These are phyloP conservation scores for Triglochin maritima DNA, from an alignment of 106 monocot species.

Conservation along the genomic window DNA sequence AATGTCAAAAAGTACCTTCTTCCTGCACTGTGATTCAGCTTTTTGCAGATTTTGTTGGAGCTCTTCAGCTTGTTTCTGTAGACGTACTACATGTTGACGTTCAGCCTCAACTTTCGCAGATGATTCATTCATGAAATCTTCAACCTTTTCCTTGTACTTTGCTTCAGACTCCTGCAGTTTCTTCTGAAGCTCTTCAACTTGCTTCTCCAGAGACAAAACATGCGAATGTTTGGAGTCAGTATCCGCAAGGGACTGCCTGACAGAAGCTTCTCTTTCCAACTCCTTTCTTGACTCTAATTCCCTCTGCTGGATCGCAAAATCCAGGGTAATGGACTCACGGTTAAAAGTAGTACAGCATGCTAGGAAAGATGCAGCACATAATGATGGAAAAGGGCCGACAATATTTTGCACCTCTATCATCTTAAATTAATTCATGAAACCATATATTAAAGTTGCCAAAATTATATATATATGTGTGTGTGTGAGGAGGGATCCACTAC, in stretches of 20 bases:
- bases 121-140: not conserved
- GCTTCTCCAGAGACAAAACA: constrained; percentile 25
- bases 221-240: constrained; percentile 27
- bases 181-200: constrained; percentile 46
- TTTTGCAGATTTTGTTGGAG: constrained; percentile 39
- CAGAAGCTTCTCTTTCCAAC: constrained; percentile 25
- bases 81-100: constrained; percentile 19
- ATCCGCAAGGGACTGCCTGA: constrained; percentile 19
- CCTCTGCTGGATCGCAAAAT: constrained; percentile 23
- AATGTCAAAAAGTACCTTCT: constrained; percentile 32
- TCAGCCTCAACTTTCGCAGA: constrained; percentile 1
- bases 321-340: not conserved
- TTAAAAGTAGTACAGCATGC: too few relatives aligned
- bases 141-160: not conserved
- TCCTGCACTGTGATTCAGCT: constrained; percentile 19
- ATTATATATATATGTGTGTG: too few relatives aligned
- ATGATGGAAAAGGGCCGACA: not conserved
- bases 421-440: too few relatives aligned
- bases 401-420: too few relatives aligned
- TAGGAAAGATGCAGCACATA: not conserved
- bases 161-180: constrained; percentile 34
- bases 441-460: too few relatives aligned
- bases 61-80: constrained; percentile 43
- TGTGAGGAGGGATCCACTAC: too few relatives aligned
- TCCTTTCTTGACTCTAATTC: constrained; percentile 30